These are phyloP conservation scores for Hypoxylon perforatum DNA, from an alignment of 495 filamentous ascomycete genomes.

Conservation along the genomic window DNA sequence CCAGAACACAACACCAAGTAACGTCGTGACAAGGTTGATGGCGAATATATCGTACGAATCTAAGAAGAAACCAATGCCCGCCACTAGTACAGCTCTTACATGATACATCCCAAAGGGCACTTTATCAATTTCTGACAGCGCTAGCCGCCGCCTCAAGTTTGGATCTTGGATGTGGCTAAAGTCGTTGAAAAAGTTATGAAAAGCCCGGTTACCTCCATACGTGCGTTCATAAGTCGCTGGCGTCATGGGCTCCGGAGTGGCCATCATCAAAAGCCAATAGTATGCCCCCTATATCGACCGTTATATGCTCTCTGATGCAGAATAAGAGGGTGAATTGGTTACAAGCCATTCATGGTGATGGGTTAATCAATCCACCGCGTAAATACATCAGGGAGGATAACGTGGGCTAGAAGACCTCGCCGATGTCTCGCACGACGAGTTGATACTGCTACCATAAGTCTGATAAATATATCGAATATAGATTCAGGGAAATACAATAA, in stretches of 20 bases:
- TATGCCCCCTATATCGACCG: conserved; percentile 6
- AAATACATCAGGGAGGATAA: conserved; percentile 1
- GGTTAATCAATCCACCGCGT: neutral
- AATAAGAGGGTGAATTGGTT: neutral
- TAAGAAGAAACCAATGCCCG: conserved; percentile 82
- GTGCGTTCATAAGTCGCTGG: conserved; percentile 49
- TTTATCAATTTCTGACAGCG: conserved; percentile 79
- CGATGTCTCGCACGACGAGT: neutral
- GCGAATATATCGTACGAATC: conserved; percentile 85
- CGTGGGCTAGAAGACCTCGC: neutral
- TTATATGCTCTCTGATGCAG: conserved; percentile 5
- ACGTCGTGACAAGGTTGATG: conserved; percentile 74
- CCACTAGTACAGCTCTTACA: conserved; percentile 74
- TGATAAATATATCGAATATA: neutral
- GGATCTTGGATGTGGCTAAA: conserved; percentile 73
- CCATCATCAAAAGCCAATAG: conserved; percentile 28
- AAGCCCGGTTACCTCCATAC: conserved; percentile 65
- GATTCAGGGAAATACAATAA: neutral
- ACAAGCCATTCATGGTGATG: conserved; percentile 19
- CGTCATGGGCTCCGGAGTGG: conserved; percentile 50
- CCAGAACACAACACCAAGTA: conserved; percentile 82
- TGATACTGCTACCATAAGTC: neutral
- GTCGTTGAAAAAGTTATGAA: conserved; percentile 69
- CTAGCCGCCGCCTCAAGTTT: conserved; percentile 74
- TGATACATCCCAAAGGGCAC: conserved; percentile 83